Evolutionary conservation across 148 eudicot genomes (phyloP).

Genomic region (Hydrangea macrophylla): DNA sequence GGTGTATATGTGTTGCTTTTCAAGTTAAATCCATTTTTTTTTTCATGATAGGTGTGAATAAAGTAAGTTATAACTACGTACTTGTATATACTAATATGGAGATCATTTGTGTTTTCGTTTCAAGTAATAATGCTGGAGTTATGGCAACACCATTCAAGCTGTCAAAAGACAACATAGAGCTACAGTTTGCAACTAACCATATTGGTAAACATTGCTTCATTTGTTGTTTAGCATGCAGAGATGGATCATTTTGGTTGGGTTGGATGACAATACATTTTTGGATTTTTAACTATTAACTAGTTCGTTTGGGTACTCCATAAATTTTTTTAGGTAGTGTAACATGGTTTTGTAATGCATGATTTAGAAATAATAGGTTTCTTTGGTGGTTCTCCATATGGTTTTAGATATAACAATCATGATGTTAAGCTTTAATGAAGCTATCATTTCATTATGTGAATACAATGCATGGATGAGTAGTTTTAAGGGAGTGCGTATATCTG

Average conservation of each 20-base stretch:
- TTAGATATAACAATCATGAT: background rate
- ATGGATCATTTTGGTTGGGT: too few species aligned
- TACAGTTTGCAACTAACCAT: slow-evolving; percentile 89
- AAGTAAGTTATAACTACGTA: too few species aligned
- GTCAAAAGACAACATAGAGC: slow-evolving; percentile 79
- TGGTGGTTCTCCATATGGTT: background rate
- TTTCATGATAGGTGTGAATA: too few species aligned
- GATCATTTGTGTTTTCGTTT: slow-evolving; percentile 1
- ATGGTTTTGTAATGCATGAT: background rate
- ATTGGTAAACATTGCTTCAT: slow-evolving; percentile 39
- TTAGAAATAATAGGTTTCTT: background rate
- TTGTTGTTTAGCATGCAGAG: background rate
- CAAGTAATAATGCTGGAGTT: slow-evolving; percentile 84
- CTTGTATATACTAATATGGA: background rate
- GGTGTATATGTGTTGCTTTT: too few species aligned
- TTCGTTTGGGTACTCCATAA: too few species aligned
- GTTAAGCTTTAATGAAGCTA: background rate
- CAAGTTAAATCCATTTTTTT: too few species aligned
- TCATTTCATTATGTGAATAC: background rate
- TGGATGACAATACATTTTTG: too few species aligned
- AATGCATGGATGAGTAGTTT: background rate
- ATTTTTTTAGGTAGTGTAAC: too few species aligned
- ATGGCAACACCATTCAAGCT: slow-evolving; percentile 89
- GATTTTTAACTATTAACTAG: too few species aligned
- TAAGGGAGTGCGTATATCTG: background rate